Percentiles rank a stretch among this genome's conserved stretches.
These are phyloP conservation scores for Mycocalia duriaeana DNA, from an alignment of 1,284 basidiomycete genomes.

Conservation along the genomic window DNA sequence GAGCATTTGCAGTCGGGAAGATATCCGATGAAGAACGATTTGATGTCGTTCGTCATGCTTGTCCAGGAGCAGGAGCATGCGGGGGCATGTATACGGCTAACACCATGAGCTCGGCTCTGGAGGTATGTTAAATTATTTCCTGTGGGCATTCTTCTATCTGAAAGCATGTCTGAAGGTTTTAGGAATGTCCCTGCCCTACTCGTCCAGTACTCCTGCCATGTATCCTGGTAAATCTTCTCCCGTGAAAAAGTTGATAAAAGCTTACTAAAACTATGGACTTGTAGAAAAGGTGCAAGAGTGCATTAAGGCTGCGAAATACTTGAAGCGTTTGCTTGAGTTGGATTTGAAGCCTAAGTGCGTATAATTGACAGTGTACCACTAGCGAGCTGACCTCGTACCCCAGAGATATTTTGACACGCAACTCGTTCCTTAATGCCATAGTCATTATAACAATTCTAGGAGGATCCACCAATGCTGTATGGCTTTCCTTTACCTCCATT, in stretches of 20 bases:
- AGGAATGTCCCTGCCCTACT: constrained; percentile 89
- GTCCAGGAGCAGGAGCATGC: constrained; percentile 74
- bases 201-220: constrained; percentile 78
- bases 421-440: constrained; percentile 91
- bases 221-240: constrained; percentile 52
- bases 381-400: not conserved
- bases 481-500: constrained; percentile 13
- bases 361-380: not conserved
- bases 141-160: not conserved
- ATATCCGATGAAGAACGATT: constrained; percentile 75
- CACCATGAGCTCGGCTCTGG: constrained; percentile 86
- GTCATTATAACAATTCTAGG: constrained; percentile 80
- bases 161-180: constrained; percentile 34
- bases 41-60: constrained; percentile 79
- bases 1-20: constrained; percentile 68
- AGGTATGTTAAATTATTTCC: constrained; percentile 50
- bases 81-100: constrained; percentile 89
- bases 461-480: constrained; percentile 88
- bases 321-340: constrained; percentile 78
- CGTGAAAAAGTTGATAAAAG: not conserved
- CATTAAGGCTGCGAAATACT: constrained; percentile 74
- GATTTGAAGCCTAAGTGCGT: constrained; percentile 80
- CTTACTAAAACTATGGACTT: not conserved
- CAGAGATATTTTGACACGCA: constrained; percentile 88
- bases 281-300: constrained; percentile 84